These are phyloP conservation scores for Citrus maxima DNA, from an alignment of 345 rosid genomes.

Conservation along the genomic window DNA sequence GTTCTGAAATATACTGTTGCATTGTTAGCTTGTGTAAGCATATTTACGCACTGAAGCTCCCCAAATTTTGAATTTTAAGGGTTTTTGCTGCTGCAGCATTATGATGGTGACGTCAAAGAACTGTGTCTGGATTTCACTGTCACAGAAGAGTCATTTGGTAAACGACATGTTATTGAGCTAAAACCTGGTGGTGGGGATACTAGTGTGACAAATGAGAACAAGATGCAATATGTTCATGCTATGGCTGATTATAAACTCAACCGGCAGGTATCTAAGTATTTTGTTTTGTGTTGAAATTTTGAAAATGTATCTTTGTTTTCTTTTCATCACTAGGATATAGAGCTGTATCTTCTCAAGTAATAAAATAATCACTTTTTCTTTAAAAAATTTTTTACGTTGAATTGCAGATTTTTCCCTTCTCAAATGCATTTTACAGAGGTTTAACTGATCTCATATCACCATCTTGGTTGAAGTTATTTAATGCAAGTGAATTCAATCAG, in stretches of 20 bases:
- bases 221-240: conserved; percentile 97
- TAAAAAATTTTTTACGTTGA: not conserved
- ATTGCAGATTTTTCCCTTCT: conserved; percentile 83
- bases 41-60: not conserved
- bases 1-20: not conserved
- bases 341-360: not conserved
- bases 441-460: conserved; percentile 85
- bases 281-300: conserved; percentile 10
- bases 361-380: conserved; percentile 13
- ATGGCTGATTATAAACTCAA: conserved; percentile 98
- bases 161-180: conserved; percentile 66
- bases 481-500: conserved; percentile 96
- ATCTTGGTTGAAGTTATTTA: conserved; percentile 90
- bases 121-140: conserved; percentile 88
- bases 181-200: conserved; percentile 85
- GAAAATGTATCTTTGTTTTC: not conserved
- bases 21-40: not conserved
- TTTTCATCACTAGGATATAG: not conserved
- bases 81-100: conserved; percentile 50
- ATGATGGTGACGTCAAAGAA: conserved; percentile 84
- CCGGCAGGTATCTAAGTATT: conserved; percentile 61
- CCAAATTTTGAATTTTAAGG: not conserved
- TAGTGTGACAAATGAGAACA: conserved; percentile 79
- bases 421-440: conserved; percentile 95
- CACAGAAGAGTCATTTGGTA: conserved; percentile 85